Evolutionary conservation across 805 yeast genomes (phyloP), one percentile per base, ranked within the genome.

Genomic region (Lachancea thermotolerans): DNA sequence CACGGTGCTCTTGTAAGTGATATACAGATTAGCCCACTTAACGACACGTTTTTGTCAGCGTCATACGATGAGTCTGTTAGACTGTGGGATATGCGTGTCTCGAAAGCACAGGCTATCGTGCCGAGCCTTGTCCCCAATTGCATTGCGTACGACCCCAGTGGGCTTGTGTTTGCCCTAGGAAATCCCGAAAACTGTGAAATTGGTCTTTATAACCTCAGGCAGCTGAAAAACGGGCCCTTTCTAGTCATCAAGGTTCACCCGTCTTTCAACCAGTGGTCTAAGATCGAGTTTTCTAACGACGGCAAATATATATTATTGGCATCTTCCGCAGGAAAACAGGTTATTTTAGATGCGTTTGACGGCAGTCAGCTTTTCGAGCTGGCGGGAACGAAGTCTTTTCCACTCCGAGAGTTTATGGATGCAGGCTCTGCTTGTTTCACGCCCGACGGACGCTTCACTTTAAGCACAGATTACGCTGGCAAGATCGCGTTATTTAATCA

Each of bases 81-180:
- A 51, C 53, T 85, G 6, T 93, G 99, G 99, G 98, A 93, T 65
- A 61, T 85, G 21, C 70, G 91, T 52, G 71, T 83, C 0, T 70
- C 85, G 1, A 72, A 77, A 46, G 77, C 84, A 15, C 81, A 77
- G 47, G 93, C 95, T 0, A 65, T 74, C 4, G 58, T 81, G 18
- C 78, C 77, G 17, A 71, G 76, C 32, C 74, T 78, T 12, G 70
- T 73, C 11, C 80, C 85, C 9, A 65, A 74, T 3, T 64, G 79
- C 25, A 70, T 82, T 10, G 85, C 93, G 0, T 77, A 80, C 53
- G 98, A 91, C 65, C 93, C 96, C 1, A 77, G 85, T 33, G 96
- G 96, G 1, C 67, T 81, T 8, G 84, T 90, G 0, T 81, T 88
- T 64, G 96, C 87, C 0, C 73, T 84, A 11, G 89, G 74, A 4